A percentile compares a stretch with the other conserved stretches of the same genome.
Conservation (phyloP, 345 rosid species). For the Arabis hirsuta region DNA sequence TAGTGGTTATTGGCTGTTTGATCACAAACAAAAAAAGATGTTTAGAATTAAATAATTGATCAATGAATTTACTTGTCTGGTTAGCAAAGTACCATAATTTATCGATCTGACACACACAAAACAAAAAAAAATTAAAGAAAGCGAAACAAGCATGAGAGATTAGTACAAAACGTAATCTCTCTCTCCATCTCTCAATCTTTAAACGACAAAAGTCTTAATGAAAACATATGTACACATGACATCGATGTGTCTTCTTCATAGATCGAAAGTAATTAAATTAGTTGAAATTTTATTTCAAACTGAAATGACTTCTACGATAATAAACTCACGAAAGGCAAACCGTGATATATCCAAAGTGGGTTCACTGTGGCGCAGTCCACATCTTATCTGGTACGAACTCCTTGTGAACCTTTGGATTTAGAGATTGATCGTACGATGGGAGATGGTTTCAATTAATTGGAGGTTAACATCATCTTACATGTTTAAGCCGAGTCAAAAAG, state of each 20-base stretch:
- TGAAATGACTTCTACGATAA: slow-evolving; percentile 44
- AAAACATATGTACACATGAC: slow-evolving; percentile 43
- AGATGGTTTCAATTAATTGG: slow-evolving; percentile 28
- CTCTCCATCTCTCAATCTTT: slow-evolving; percentile 24
- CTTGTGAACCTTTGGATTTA: slow-evolving; percentile 27
- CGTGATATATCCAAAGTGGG: slow-evolving; percentile 46
- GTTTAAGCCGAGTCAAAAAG: slow-evolving; percentile 60
- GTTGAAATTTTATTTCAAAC: slow-evolving; percentile 22
- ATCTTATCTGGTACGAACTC: slow-evolving; percentile 46
- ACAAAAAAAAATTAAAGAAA: slow-evolving; percentile 39
- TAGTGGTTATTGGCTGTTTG: too few relatives aligned
- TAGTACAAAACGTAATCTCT: slow-evolving; percentile 45
- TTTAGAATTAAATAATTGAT: slow-evolving; percentile 19
- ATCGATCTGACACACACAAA: slow-evolving; percentile 18
- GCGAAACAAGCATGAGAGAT: slow-evolving; percentile 46
- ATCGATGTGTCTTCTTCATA: slow-evolving; percentile 37
- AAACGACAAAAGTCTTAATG: slow-evolving; percentile 49
- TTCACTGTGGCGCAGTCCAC: slow-evolving; percentile 57
- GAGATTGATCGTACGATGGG: slow-evolving; percentile 36
- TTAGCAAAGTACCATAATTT: slow-evolving; percentile 40
- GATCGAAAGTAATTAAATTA: slow-evolving; percentile 32
- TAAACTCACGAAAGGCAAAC: slow-evolving; percentile 37
- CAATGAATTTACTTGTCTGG: slow-evolving; percentile 36
- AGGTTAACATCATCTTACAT: slow-evolving; percentile 56
- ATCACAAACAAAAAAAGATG: too few relatives aligned